Percentiles rank a stretch among this genome's conserved stretches.
Evolutionary conservation across 805 yeast species (phyloP).

Genomic region (Ogataea pini): DNA sequence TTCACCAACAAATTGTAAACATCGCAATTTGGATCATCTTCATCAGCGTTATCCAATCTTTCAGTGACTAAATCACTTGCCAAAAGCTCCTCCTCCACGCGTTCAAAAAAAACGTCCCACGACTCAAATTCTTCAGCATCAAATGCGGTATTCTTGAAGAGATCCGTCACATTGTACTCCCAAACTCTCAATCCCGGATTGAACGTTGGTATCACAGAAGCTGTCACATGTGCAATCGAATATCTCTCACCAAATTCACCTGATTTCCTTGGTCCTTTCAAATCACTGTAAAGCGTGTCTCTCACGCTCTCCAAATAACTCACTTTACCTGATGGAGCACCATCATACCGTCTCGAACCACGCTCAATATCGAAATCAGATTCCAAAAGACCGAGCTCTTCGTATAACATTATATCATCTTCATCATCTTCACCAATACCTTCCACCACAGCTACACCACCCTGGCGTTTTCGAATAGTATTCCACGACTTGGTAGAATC

Average conservation of each 20-base stretch:
- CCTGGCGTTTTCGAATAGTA: constrained; percentile 37
- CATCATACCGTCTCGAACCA: constrained; percentile 47
- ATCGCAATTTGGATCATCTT: constrained; percentile 7
- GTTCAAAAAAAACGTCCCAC: constrained; percentile 61
- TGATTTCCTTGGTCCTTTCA: constrained; percentile 46
- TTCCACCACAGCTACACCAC: not conserved
- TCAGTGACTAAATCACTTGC: constrained; percentile 34
- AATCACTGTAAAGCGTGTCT: constrained; percentile 49
- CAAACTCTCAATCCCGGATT: constrained; percentile 82
- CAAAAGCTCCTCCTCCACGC: constrained; percentile 41
- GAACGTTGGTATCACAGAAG: constrained; percentile 81
- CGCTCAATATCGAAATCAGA: constrained; percentile 22
- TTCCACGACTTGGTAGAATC: constrained; percentile 71
- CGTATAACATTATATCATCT: constrained; percentile 20
- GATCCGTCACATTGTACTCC: constrained; percentile 75
- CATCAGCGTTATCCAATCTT: constrained; percentile 7
- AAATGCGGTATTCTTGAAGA: constrained; percentile 28
- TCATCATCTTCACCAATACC: constrained; percentile 10
- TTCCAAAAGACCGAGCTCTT: constrained; percentile 25
- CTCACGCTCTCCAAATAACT: constrained; percentile 61
- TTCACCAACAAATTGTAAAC: constrained; percentile 14
- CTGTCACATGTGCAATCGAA: constrained; percentile 65
- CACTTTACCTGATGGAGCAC: constrained; percentile 67
- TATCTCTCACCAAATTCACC: constrained; percentile 57
- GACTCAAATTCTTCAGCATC: constrained; percentile 36